Evolutionary conservation across 176 grass and related monocot species (phyloP).

Genomic region (Bolboschoenus planiculmis): DNA sequence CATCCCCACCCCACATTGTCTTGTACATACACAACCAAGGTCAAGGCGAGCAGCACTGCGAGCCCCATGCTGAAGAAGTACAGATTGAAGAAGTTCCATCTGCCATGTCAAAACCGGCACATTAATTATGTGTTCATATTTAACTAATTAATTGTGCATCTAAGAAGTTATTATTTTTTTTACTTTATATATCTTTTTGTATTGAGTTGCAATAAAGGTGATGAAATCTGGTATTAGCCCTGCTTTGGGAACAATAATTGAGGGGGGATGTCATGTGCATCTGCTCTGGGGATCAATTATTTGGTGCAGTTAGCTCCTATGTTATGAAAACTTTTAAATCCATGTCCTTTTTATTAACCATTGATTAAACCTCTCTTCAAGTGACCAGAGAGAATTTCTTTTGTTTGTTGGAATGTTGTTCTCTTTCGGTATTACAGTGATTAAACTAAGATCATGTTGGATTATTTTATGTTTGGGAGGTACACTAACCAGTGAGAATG

Average conservation of each 20-base stretch:
- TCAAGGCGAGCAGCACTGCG: constrained; percentile 40
- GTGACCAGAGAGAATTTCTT: not conserved
- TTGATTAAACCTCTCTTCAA: not conserved
- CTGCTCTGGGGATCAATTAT: not conserved
- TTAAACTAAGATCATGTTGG: not conserved
- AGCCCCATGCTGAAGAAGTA: constrained; percentile 55
- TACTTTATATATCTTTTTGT: not conserved
- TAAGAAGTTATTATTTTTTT: not conserved
- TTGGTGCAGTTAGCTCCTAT: not conserved
- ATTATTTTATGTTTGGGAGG: not conserved
- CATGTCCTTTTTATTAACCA: not conserved
- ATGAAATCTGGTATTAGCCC: not conserved
- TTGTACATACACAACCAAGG: constrained; percentile 53
- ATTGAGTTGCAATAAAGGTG: not conserved
- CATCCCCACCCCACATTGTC: constrained; percentile 64
- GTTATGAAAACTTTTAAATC: not conserved
- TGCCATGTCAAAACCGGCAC: constrained; percentile 5
- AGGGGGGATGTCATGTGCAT: not conserved
- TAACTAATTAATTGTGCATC: not conserved
- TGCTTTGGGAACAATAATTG: not conserved
- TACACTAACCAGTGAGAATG: not conserved
- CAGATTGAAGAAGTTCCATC: constrained; percentile 63
- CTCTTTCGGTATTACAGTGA: not conserved
- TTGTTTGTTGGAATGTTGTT: not conserved
- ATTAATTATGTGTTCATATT: constrained; percentile 22